Evolutionary conservation across 2,329 filamentous ascomycete genomes (phyloP).

Genomic region (Fusarium tanahbumbuense): DNA sequence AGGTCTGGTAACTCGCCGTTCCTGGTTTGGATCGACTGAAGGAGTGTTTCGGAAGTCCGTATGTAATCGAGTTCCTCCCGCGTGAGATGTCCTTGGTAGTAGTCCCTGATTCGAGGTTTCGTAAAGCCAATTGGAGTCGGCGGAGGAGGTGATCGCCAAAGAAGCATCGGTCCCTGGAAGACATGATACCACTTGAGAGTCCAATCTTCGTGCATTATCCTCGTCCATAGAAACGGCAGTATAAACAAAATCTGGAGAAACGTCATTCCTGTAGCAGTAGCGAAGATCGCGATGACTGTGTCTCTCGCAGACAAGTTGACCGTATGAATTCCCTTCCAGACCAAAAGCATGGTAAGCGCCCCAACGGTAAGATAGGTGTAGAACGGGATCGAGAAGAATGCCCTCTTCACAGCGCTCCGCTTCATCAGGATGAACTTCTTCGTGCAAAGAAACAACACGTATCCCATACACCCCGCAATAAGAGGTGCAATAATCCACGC

Average conservation of each 20-base stretch:
- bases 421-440: constrained; percentile 50
- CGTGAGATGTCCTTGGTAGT: constrained; percentile 62
- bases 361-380: constrained; percentile 54
- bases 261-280: constrained; percentile 56
- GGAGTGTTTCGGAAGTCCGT: constrained; percentile 50
- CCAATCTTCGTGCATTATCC: constrained; percentile 64
- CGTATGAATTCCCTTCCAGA: constrained; percentile 54
- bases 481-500: constrained; percentile 54
- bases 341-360: constrained; percentile 62
- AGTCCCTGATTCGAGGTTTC: constrained; percentile 60
- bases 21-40: constrained; percentile 50
- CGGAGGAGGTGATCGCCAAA: constrained; percentile 53
- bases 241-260: constrained; percentile 60
- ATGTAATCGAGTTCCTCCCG: constrained; percentile 57
- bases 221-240: constrained; percentile 64
- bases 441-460: constrained; percentile 50
- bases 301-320: constrained; percentile 40
- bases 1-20: constrained; percentile 41
- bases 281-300: constrained; percentile 55
- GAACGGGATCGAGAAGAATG: constrained; percentile 52
- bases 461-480: constrained; percentile 50
- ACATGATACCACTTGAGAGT: constrained; percentile 61
- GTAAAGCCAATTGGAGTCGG: constrained; percentile 53
- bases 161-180: constrained; percentile 60
- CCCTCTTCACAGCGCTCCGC: constrained; percentile 49